Evolutionary conservation across 176 grass and related monocot genomes (phyloP).

Genomic region (Juncus effusus): DNA sequence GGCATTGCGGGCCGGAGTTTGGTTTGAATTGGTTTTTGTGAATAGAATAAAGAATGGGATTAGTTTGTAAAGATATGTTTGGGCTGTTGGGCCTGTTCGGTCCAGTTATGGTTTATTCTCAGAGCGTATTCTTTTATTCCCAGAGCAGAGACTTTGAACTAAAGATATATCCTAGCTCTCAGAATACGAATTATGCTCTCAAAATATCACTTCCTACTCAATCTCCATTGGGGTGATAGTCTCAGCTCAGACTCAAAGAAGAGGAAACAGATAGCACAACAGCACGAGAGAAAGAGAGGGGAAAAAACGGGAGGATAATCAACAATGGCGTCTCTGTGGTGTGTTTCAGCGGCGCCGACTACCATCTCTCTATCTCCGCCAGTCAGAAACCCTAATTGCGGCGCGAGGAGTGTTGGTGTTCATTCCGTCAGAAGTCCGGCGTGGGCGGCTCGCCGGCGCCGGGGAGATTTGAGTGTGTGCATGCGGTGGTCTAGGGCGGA

Average conservation of each 20-base stretch:
- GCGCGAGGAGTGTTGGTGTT: not conserved
- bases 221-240: not conserved
- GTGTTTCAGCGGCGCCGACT: slow-evolving; percentile 1
- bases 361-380: not conserved
- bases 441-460: not conserved
- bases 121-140: too few relatives aligned
- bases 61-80: too few relatives aligned
- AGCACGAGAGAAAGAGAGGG: not conserved
- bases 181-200: too few relatives aligned
- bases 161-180: too few relatives aligned
- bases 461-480: slow-evolving; percentile 7
- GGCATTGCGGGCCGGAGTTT: too few relatives aligned
- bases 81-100: too few relatives aligned
- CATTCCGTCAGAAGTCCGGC: not conserved
- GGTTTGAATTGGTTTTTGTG: too few relatives aligned
- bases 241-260: not conserved
- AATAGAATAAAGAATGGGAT: too few relatives aligned
- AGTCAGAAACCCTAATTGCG: slow-evolving; percentile 8
- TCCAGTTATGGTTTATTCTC: too few relatives aligned
- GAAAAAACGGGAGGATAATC: too few relatives aligned
- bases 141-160: too few relatives aligned
- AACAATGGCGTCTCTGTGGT: slow-evolving; percentile 19
- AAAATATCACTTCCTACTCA: not conserved
- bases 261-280: not conserved
- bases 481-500: not conserved